Conservation (phyloP, 2,329 filamentous ascomycete genomes). For the Stagonosporopsis cucurbitacearum region DNA sequence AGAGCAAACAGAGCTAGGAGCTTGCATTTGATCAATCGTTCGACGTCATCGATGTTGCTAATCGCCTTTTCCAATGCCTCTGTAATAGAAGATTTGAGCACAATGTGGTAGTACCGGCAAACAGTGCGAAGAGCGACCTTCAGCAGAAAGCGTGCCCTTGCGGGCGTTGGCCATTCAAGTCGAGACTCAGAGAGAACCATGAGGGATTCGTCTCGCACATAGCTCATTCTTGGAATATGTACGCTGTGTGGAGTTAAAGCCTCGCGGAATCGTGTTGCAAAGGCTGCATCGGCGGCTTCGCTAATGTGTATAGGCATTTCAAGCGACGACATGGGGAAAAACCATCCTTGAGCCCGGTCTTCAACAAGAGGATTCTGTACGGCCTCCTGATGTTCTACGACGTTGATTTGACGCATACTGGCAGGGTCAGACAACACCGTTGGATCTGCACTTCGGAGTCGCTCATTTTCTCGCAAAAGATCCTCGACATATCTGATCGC, state of each 20-base stretch:
- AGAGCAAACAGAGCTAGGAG: slow-evolving; percentile 56
- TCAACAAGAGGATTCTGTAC: slow-evolving; percentile 45
- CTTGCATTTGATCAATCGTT: slow-evolving; percentile 49
- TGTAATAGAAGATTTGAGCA: slow-evolving; percentile 49
- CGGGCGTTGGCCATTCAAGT: slow-evolving; percentile 50
- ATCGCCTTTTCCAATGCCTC: slow-evolving; percentile 50
- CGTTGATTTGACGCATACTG: neutral
- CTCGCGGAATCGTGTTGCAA: slow-evolving; percentile 48
- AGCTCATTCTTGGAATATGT: slow-evolving; percentile 47
- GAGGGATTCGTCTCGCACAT: slow-evolving; percentile 42
- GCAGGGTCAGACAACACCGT: neutral
- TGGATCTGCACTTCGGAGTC: slow-evolving; percentile 22
- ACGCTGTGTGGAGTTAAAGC: slow-evolving; percentile 29
- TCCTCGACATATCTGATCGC: slow-evolving; percentile 36
- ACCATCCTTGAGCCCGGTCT: slow-evolving; percentile 44
- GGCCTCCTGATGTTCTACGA: slow-evolving; percentile 30
- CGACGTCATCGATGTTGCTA: slow-evolving; percentile 43
- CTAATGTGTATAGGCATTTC: slow-evolving; percentile 47
- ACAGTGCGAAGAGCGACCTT: slow-evolving; percentile 53
- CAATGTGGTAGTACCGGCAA: slow-evolving; percentile 52
- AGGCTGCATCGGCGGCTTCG: slow-evolving; percentile 49
- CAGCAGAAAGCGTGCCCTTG: slow-evolving; percentile 48
- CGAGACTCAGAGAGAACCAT: slow-evolving; percentile 44
- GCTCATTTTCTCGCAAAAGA: slow-evolving; percentile 40
- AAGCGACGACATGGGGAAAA: slow-evolving; percentile 38